These are phyloP conservation scores for Sporormia fimetaria DNA, from an alignment of 495 filamentous ascomycete species.

Conservation along the genomic window DNA sequence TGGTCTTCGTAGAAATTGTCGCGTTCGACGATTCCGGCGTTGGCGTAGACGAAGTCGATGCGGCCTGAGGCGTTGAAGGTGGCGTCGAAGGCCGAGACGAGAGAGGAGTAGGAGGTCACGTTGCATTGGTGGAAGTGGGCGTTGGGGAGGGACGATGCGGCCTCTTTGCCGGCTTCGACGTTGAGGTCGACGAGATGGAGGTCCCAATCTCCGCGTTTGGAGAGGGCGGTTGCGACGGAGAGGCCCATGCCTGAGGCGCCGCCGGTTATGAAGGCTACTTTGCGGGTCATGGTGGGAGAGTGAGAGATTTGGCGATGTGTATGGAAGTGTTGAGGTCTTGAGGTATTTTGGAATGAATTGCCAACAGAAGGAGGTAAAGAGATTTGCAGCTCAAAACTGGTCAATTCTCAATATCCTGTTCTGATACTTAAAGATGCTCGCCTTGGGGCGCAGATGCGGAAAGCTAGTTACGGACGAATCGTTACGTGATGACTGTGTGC, in stretches of 20 bases:
- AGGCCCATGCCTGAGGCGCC: slow-evolving; percentile 31
- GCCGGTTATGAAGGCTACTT: slow-evolving; percentile 24
- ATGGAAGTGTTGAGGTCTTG: neutral
- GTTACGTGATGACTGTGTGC: no score
- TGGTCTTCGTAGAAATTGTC: slow-evolving; percentile 26
- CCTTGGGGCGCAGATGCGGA: no score
- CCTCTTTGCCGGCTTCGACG: slow-evolving; percentile 14
- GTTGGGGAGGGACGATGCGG: slow-evolving; percentile 18
- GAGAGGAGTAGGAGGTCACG: slow-evolving; percentile 22
- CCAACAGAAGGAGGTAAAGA: no score
- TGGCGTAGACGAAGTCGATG: slow-evolving; percentile 31
- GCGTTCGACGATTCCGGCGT: slow-evolving; percentile 29
- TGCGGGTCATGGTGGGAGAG: slow-evolving; percentile 5
- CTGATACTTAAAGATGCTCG: no score
- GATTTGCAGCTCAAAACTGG: no score
- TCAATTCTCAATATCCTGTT: no score
- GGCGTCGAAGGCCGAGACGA: slow-evolving; percentile 23
- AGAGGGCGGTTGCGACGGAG: slow-evolving; percentile 27
- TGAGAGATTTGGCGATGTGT: neutral
- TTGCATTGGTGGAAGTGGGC: slow-evolving; percentile 26
- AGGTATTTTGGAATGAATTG: no score
- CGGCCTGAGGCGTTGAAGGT: slow-evolving; percentile 23
- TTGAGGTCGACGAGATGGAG: slow-evolving; percentile 28
- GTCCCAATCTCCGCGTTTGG: slow-evolving; percentile 19
- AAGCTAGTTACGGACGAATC: no score